These are phyloP conservation scores for Asterochloris erici DNA, from an alignment of 139 green algal genomes.

Conservation along the genomic window DNA sequence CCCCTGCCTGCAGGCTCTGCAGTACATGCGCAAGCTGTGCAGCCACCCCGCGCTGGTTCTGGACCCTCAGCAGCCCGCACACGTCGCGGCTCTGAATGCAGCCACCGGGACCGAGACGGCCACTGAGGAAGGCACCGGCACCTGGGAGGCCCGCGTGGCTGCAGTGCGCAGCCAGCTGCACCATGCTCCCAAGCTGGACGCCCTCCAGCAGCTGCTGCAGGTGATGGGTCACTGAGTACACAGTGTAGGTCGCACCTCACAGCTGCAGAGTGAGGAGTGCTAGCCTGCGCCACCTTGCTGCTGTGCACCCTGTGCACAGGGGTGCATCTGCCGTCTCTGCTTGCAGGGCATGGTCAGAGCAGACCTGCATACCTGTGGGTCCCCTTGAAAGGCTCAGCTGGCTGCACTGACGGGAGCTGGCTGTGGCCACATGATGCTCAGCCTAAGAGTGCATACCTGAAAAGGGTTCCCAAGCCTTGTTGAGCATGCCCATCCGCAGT, in stretches of 20 bases:
- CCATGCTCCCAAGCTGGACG: slow-evolving; percentile 91
- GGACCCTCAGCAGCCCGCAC: slow-evolving; percentile 50
- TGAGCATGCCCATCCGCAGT: too few relatives aligned
- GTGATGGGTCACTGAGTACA: background rate
- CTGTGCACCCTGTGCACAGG: background rate
- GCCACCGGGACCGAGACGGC: slow-evolving; percentile 4
- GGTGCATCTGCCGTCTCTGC: too few relatives aligned
- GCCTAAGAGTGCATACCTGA: too few relatives aligned
- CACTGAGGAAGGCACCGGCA: background rate
- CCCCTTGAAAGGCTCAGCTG: too few relatives aligned
- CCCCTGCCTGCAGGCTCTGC: slow-evolving; percentile 60
- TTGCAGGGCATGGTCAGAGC: too few relatives aligned
- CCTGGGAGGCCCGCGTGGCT: slow-evolving; percentile 22
- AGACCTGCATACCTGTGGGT: too few relatives aligned
- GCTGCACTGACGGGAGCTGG: too few relatives aligned
- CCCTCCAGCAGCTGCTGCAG: slow-evolving; percentile 84
- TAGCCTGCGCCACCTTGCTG: background rate
- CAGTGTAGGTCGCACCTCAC: background rate
- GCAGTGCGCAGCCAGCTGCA: slow-evolving; percentile 37
- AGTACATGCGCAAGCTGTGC: slow-evolving; percentile 94
- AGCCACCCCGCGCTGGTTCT: slow-evolving; percentile 90
- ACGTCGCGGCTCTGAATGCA: slow-evolving; percentile 44
- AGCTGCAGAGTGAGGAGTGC: background rate
- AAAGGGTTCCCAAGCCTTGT: too few relatives aligned
- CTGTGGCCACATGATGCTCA: too few relatives aligned